Base-by-base conservation (phyloP, 2,329 filamentous ascomycete genomes). In the Trichoderma koningii region DNA sequence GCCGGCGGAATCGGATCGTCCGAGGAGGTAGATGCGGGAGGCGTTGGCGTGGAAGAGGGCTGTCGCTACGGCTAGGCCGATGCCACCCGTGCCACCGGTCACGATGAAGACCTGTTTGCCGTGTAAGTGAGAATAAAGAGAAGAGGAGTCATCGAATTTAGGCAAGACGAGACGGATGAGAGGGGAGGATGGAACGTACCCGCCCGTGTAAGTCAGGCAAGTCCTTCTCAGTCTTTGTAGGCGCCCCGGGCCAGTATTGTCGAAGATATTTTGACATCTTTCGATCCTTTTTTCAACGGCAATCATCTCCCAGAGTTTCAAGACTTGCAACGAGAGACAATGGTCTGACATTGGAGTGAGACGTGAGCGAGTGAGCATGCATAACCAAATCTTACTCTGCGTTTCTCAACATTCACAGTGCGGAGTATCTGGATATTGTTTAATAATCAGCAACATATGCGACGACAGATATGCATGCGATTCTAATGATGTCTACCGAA, bases 21-120 rank as follows among this genome's bases (percentile, higher is more conserved):
- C 79, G 3, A 82, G 82, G 41, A 85, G 70, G 68, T 85, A 86
- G 26, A 87, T 78, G 10, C 59, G 38, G 3, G 74, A 83, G 17
- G 75, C 83, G 61, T 84, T 82, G 17, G 77, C 78, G 4, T 74
- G 71, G 70, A 86, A 87, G 5, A 87, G 76, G 3, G 86, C 80
- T 30, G 77, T 77, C 42, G 74, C 75, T 2, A 86, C 75, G 65
- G 85, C 81, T 26, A 79, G 77, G 5, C 84, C 84, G 3, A 85
- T 75, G 77, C 74, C 74, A 0, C 69, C 69, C 51, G 73, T 73
- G 48, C 70, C 67, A n/a, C 73, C 74, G 0, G 74, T 87, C 5
- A 87, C 77, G 45, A 87, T 79, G 71, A 77, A 82, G 38, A 85
- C 81, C 59, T 62, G 7, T n/a, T 15, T 10, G 12, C 9, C n/a